phyloP scores from a whole-genome alignment of 2,329 filamentous ascomycete species.

The Aspergillus glaucus region DNA sequence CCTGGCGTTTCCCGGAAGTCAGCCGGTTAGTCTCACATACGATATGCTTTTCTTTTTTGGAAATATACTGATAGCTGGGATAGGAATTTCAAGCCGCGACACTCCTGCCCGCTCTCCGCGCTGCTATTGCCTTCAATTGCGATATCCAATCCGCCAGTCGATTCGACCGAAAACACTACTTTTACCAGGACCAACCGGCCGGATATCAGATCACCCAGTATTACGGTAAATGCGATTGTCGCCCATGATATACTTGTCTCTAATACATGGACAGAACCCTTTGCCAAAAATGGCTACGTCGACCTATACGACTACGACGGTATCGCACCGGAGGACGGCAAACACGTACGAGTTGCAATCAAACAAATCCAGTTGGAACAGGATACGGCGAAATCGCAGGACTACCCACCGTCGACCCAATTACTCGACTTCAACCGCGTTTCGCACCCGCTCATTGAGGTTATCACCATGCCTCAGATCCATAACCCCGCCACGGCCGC shows the following conservation, averaged over 20 bases:
- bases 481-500: constrained; percentile 82
- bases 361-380: constrained; percentile 96
- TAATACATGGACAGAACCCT: constrained; percentile 43
- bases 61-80: not conserved
- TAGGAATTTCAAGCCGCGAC: constrained; percentile 70
- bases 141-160: constrained; percentile 67
- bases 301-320: constrained; percentile 68
- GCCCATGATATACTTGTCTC: not conserved
- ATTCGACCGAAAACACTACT: constrained; percentile 97
- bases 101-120: constrained; percentile 81
- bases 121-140: constrained; percentile 78
- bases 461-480: constrained; percentile 86
- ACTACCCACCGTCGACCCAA: constrained; percentile 64
- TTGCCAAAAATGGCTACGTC: constrained; percentile 65
- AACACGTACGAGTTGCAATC: constrained; percentile 68
- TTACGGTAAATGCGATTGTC: constrained; percentile 49
- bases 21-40: constrained; percentile 51
- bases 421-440: constrained; percentile 93
- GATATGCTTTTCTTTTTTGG: not conserved
- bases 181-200: constrained; percentile 95
- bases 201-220: constrained; percentile 98
- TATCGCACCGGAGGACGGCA: constrained; percentile 66
- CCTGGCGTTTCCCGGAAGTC: constrained; percentile 78
- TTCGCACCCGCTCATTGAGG: constrained; percentile 84
- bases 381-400: constrained; percentile 90